Conservation (phyloP, 1,284 basidiomycete species). For the Irpex lacteus region DNA sequence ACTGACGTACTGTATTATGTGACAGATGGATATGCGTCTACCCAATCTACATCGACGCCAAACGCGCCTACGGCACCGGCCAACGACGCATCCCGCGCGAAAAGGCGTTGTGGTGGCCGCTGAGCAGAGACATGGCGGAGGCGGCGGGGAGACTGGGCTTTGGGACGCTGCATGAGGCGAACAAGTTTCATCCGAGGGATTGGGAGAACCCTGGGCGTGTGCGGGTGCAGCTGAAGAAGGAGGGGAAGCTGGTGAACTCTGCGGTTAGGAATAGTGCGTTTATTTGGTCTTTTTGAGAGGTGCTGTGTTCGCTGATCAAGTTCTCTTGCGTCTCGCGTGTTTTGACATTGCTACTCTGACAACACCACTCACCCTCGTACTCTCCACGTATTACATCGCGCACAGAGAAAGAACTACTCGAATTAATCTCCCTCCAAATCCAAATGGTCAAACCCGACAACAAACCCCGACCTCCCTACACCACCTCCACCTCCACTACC, state of each 20-base stretch:
- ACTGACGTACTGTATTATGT: slow-evolving; percentile 2
- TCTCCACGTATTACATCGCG: not conserved
- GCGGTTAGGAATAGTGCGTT: slow-evolving; percentile 78
- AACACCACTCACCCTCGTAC: not conserved
- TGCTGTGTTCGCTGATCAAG: not conserved
- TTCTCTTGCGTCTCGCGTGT: no score
- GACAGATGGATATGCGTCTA: slow-evolving; percentile 91
- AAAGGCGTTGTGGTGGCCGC: slow-evolving; percentile 91
- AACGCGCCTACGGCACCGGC: slow-evolving; percentile 81
- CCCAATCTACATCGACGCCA: slow-evolving; percentile 96
- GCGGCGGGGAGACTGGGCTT: slow-evolving; percentile 78
- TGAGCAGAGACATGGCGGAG: slow-evolving; percentile 88
- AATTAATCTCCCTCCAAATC: slow-evolving; percentile 73
- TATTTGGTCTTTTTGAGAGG: not conserved
- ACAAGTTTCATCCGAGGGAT: slow-evolving; percentile 89
- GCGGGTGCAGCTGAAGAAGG: slow-evolving; percentile 86
- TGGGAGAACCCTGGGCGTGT: slow-evolving; percentile 97
- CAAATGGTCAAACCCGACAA: slow-evolving; percentile 72
- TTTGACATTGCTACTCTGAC: no score
- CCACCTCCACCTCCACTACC: slow-evolving; percentile 13
- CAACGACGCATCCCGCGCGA: slow-evolving; percentile 79
- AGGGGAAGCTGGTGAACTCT: slow-evolving; percentile 70
- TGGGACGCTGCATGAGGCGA: slow-evolving; percentile 81
- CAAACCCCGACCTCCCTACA: slow-evolving; percentile 67
- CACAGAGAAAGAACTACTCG: slow-evolving; percentile 81